Conservation (phyloP, 2,329 filamentous ascomycete species). For the Fusarium tanahbumbuense region DNA sequence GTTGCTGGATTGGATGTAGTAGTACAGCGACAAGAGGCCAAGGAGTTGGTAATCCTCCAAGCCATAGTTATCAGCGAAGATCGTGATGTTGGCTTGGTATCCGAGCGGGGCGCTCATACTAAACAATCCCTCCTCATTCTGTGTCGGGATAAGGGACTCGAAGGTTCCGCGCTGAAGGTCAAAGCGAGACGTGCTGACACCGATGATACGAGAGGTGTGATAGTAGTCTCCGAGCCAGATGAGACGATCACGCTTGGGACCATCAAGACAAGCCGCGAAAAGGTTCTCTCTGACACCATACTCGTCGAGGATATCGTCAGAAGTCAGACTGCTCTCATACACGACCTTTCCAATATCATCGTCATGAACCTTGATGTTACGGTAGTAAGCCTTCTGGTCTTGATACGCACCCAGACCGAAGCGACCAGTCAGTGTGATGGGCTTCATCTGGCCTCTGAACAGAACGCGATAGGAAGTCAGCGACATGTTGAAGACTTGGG, state of each 20-base stretch:
- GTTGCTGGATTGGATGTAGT: constrained; percentile 9
- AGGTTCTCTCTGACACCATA: constrained; percentile 5
- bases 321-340: not conserved
- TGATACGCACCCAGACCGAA: constrained; percentile 15
- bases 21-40: constrained; percentile 2
- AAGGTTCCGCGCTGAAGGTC: constrained; percentile 13
- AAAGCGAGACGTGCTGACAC: constrained; percentile 11
- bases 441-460: not conserved
- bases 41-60: constrained; percentile 17
- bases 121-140: constrained; percentile 9
- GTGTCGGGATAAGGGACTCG: constrained; percentile 8
- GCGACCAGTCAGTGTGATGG: not conserved
- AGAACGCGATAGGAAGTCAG: not conserved
- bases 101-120: constrained; percentile 9
- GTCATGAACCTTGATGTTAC: not conserved
- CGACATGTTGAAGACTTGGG: not conserved
- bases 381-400: constrained; percentile 14
- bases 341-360: not conserved
- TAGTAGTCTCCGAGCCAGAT: constrained; percentile 20
- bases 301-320: not conserved
- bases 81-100: constrained; percentile 3
- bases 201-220: constrained; percentile 16
- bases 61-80: not conserved
- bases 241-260: constrained; percentile 14
- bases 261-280: constrained; percentile 10